Evolutionary conservation across 495 filamentous ascomycete species (phyloP).

Genomic region (Xylaria bambusicola): DNA sequence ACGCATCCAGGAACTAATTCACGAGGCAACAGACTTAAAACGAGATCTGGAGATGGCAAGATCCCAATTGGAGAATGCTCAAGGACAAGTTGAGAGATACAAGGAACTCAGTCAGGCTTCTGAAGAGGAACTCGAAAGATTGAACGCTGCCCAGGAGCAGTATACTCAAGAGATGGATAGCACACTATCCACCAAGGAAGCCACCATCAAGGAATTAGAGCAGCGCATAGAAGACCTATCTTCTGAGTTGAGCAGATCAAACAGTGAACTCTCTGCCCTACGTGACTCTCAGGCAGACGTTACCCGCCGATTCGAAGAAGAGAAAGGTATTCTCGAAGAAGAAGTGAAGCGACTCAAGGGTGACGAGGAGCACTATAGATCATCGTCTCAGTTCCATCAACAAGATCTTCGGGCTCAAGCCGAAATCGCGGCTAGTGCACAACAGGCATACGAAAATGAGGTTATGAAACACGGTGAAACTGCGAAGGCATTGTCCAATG

Average conservation of each 20-base stretch:
- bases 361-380: conserved; percentile 76
- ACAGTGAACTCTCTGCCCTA: conserved; percentile 73
- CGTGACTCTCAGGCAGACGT: conserved; percentile 76
- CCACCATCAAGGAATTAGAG: conserved; percentile 74
- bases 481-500: conserved; percentile 73
- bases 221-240: conserved; percentile 80
- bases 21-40: conserved; percentile 82
- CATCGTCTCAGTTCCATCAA: conserved; percentile 77
- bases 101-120: conserved; percentile 81
- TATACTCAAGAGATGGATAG: conserved; percentile 82
- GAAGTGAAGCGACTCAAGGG: conserved; percentile 84
- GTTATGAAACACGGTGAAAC: conserved; percentile 93
- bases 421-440: conserved; percentile 86
- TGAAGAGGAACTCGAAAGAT: conserved; percentile 83
- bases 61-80: conserved; percentile 75
- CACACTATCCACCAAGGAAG: conserved; percentile 70
- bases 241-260: conserved; percentile 75
- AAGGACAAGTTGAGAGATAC: conserved; percentile 80
- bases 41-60: conserved; percentile 74
- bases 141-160: conserved; percentile 80
- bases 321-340: conserved; percentile 69
- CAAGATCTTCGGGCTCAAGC: conserved; percentile 91
- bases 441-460: conserved; percentile 92
- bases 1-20: conserved; percentile 80
- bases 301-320: conserved; percentile 72